Base-by-base conservation (phyloP, 305 asterid species). In the Stenogyne calaminthoides region DNA sequence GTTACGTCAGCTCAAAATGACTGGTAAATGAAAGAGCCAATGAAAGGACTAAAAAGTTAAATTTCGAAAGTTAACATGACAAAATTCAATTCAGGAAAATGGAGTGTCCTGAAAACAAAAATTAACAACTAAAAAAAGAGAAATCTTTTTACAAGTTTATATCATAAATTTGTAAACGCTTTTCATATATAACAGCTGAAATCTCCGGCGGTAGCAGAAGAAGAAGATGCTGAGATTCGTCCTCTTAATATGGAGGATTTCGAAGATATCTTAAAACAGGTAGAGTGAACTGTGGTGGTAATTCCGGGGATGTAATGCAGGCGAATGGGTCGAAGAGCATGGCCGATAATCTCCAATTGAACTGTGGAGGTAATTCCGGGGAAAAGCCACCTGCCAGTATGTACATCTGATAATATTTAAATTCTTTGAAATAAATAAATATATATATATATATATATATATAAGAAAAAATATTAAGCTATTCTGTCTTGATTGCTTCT, bases 221-320 rank as follows among this genome's bases (percentile, higher is more conserved):
- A 16, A 42, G 67, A 42, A 39, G 27, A 22, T 0, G 54, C 10
- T 46, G 69, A 67, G 0, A 2, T 58, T 19, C 70, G 78, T 8
- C 73, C 78, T 32, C 22, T 74, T 19, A 67, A 67, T 22, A 67
- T 58, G 74, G 25, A 57, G 36, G 78, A 75, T 63, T 75, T 75
- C 40, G 29, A 58, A 27, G n/a, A 67, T 36, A 74, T 64, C 18
- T 15, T 51, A 20, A 14, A 46, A 10, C 54, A 74, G 78, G 78
- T 74, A n/a, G n/a, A n/a, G n/a, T n/a, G n/a, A n/a, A n/a, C n/a
- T n/a, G n/a, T n/a, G n/a, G n/a, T n/a, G n/a, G n/a, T n/a, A n/a
- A n/a, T n/a, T n/a, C n/a, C n/a, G n/a, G n/a, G n/a, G n/a, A n/a
- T n/a, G n/a, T n/a, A n/a, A n/a, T n/a, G n/a, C n/a, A n/a, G n/a